Evolutionary conservation across 495 filamentous ascomycete genomes (phyloP), one percentile per base, ranked within the genome.

Genomic region (Penicillium robsamsonii): DNA sequence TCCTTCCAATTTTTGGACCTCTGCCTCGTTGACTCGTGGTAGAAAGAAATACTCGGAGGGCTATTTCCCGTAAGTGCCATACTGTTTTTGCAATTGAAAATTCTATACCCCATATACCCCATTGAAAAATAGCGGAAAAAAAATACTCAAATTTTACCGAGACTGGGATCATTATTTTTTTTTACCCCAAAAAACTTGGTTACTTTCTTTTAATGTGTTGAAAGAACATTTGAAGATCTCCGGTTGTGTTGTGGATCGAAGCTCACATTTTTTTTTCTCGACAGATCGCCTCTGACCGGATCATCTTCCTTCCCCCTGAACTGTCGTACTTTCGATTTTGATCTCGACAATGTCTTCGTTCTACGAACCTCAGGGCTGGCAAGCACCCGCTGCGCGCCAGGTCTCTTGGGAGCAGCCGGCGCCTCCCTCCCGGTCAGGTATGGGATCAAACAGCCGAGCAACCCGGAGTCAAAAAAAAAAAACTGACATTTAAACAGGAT

Each of bases 351-450:
- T 94, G 90, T 87, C 90, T 66, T 70, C 68, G 27, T 96, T 93
- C 78, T 96, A 96, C 81, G 91, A 95, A 73, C 83, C 91, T 61
- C 85, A 88, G 68, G 82, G 87, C 69, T 94, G 89, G 90, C 84
- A 88, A 59, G 71, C 83, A 44, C 81, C 81, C 29, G 68, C 78
- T 42, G 81, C 81, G 45, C 83, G 86, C 61, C 82, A 84, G 75
- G 74, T 79, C 57, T 83, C 88, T 44, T 94, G 91, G 84, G 90
- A 96, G 51, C 89, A 93, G 66, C 91, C 87, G 45, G 85, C 85
- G 55, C 91, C 90, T 55, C 92, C 92, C 38, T 89, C 91, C 51
- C 87, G 90, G 61, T 96, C 92, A 70, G 90, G 92, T 90, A 86
- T 68, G 73, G 40, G 58, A 48, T 46, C 15, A 50, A 56, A 24